Evolutionary conservation across 208 protist genomes (phyloP).

Genomic region (Crithidia acanthocephali): DNA sequence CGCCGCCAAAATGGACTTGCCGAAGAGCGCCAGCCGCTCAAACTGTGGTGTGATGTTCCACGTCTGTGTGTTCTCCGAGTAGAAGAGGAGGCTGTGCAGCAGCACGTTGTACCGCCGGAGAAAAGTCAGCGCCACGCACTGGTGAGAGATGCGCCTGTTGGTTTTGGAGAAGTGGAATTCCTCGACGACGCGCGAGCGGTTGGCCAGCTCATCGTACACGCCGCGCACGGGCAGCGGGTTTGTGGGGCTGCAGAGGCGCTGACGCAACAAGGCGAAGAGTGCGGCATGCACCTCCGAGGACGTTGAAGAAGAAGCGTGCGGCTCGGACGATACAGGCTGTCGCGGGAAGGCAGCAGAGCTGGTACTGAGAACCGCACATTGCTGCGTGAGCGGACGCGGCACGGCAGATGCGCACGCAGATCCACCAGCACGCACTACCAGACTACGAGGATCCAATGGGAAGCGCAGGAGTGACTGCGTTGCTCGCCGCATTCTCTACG

Average conservation of each 20-base stretch:
- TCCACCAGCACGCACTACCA: not conserved
- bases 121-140: slow-evolving; percentile 64
- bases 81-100: slow-evolving; percentile 85
- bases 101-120: slow-evolving; percentile 89
- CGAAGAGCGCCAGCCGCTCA: slow-evolving; percentile 69
- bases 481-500: not conserved
- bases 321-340: not conserved
- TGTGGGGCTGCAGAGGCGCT: slow-evolving; percentile 60
- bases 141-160: slow-evolving; percentile 45
- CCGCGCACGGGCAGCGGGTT: slow-evolving; percentile 55
- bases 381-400: no score
- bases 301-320: not conserved
- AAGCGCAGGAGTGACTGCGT: not conserved
- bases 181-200: slow-evolving; percentile 66
- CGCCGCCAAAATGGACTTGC: slow-evolving; percentile 52
- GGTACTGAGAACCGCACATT: not conserved
- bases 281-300: slow-evolving; percentile 13
- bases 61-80: slow-evolving; percentile 47
- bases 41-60: slow-evolving; percentile 87
- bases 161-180: slow-evolving; percentile 73
- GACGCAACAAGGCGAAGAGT: slow-evolving; percentile 39
- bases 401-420: not conserved
- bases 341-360: not conserved
- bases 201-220: slow-evolving; percentile 67
- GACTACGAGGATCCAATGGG: not conserved